Base-by-base conservation (phyloP, 495 filamentous ascomycete genomes). In the Paragyromitra xinjiangensis region DNA sequence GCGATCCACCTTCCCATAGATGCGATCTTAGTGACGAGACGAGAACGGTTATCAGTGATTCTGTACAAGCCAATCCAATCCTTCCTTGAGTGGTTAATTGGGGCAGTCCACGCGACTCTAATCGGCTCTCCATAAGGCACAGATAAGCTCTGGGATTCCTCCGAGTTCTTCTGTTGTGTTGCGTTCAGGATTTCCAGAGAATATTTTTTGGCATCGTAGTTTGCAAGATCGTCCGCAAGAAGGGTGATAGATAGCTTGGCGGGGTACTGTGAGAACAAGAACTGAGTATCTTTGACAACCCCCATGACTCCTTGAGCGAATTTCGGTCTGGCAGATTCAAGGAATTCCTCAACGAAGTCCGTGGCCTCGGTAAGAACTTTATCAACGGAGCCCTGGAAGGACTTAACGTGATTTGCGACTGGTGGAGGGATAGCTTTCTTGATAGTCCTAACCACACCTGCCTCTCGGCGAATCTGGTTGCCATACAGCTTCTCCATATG, bases 401-500 rank as follows among this genome's bases (percentile, higher is more conserved):
- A 86, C 68, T 86, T 86, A 22, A 90, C 85, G 40, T 78, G 75
- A 78, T 91, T 86, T 64, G 86, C 85, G 16, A 93, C 84, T 6
- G 93, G 91, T n/a, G 91, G 90, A 3, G 95, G 95, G n/a, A 99
- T 85, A 3, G 93, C 92, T 70, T 92, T 90, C 82, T 92, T 92
- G 77, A 99, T 87, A 82, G 92, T 98, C 84, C 93, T 94, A 50
- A 94, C 93, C 34, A 99, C 86, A 78, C 95, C 96, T 11, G 95
- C 94, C 84, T 97, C 93, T 77, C 90, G 86, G 77, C 96, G 91
- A 34, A 99, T 85, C 81, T 89, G 91, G 70, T 88, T 87, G 51
- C 95, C 95, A 81, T 99, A 99, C 29, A 98, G 87, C 85, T 97
- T 98, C 84, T 97, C 94, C 95, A 99, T 99, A 84, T 99, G 95